Evolutionary conservation across 1,284 basidiomycete genomes (phyloP).

Genomic region (Abortiporus biennis): DNA sequence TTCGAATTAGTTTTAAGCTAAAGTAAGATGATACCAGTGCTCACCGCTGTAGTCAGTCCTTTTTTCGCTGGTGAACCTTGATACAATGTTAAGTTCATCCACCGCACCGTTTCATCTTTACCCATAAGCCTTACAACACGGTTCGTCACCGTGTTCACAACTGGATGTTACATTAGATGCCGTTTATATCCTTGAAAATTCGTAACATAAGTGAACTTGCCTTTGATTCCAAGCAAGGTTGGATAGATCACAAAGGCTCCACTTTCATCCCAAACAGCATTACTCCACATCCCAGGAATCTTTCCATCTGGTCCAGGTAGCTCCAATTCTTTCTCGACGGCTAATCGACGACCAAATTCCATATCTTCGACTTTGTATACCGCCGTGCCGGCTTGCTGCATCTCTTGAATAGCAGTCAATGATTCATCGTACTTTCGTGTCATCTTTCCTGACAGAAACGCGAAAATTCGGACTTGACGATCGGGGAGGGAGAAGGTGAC

Average conservation of each 20-base stretch:
- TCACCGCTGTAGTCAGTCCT: conserved; percentile 72
- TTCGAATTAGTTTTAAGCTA: background rate
- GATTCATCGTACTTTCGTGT: conserved; percentile 95
- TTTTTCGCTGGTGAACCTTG: conserved; percentile 93
- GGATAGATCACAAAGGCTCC: conserved; percentile 93
- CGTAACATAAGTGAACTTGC: conserved; percentile 36
- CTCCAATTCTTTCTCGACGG: conserved; percentile 89
- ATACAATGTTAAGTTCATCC: conserved; percentile 85
- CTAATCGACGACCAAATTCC: conserved; percentile 97
- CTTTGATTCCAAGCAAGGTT: conserved; percentile 92
- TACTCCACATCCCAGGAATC: conserved; percentile 70
- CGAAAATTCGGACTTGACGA: conserved; percentile 91
- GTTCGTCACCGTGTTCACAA: conserved; percentile 93
- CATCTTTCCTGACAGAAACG: conserved; percentile 86
- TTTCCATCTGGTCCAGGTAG: conserved; percentile 66
- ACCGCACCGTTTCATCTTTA: conserved; percentile 92
- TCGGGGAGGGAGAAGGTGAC: conserved; percentile 90
- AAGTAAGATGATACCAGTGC: conserved; percentile 20
- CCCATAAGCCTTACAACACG: conserved; percentile 87
- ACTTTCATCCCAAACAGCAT: conserved; percentile 95
- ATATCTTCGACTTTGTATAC: conserved; percentile 95
- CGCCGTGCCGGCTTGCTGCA: conserved; percentile 93
- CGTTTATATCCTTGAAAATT: background rate
- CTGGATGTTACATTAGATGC: conserved; percentile 33
- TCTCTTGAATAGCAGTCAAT: conserved; percentile 87